Conservation (phyloP, 2,329 filamentous ascomycete genomes). For the Graphiopsis chlorocephala region DNA sequence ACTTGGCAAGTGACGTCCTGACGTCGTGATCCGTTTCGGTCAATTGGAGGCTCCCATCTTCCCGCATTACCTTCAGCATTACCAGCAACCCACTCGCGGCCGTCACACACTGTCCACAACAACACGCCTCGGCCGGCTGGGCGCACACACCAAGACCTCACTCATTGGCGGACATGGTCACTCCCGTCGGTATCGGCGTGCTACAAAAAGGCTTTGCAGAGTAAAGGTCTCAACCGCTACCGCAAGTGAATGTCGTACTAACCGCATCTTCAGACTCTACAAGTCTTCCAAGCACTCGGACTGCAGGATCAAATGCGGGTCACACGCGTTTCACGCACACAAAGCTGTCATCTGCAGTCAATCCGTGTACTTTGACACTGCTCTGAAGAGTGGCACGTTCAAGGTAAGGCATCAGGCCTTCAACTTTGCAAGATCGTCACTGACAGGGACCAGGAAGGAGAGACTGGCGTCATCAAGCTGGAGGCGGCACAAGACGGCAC, state of each 20-base stretch:
- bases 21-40: too few species aligned
- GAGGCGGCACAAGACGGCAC: slow-evolving; percentile 13
- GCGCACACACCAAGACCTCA: too few species aligned
- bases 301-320: slow-evolving; percentile 42
- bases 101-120: too few species aligned
- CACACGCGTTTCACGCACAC: slow-evolving; percentile 41
- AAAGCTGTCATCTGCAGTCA: slow-evolving; percentile 42
- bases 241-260: not conserved
- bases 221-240: not conserved
- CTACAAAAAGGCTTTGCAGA: not conserved
- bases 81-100: too few species aligned
- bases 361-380: slow-evolving; percentile 36
- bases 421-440: too few species aligned
- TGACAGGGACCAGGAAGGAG: not conserved
- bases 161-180: not conserved
- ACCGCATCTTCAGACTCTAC: slow-evolving; percentile 10
- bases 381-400: slow-evolving; percentile 15
- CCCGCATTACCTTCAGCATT: too few species aligned
- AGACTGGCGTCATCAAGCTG: slow-evolving; percentile 7
- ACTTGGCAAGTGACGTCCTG: too few species aligned
- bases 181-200: not conserved
- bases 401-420: not conserved
- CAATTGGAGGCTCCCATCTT: too few species aligned
- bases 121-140: too few species aligned
- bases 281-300: slow-evolving; percentile 35